A percentile compares a stretch with the other conserved stretches of the same genome.
phyloP scores from a whole-genome alignment of 257 asterid species.

The Ocimum tenuiflorum region DNA sequence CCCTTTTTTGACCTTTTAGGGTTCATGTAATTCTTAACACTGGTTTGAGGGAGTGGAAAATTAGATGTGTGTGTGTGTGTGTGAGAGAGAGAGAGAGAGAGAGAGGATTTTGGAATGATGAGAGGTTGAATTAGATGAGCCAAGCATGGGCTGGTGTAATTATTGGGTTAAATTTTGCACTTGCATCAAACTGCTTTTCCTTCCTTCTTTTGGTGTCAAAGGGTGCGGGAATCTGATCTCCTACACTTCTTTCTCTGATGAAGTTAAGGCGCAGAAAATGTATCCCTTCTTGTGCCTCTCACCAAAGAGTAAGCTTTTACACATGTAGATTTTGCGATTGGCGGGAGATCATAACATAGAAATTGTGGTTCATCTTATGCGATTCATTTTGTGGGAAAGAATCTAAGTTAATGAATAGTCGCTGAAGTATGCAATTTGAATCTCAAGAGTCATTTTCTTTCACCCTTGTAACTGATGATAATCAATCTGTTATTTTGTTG shows the following conservation, averaged over 20 bases:
- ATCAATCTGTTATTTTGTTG: background rate
- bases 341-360: background rate
- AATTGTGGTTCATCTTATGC: conserved; percentile 1
- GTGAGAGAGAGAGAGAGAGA: conserved; percentile 7
- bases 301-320: conserved; percentile 47
- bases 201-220: conserved; percentile 28
- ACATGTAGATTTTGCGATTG: background rate
- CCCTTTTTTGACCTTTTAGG: conserved; percentile 9
- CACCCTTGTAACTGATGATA: background rate
- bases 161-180: conserved; percentile 36
- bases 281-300: conserved; percentile 73
- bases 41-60: conserved; percentile 7
- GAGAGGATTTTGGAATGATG: conserved; percentile 32
- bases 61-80: conserved; percentile 5
- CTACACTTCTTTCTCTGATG: conserved; percentile 38
- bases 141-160: conserved; percentile 60
- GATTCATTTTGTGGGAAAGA: background rate
- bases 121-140: conserved; percentile 52
- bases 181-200: conserved; percentile 17
- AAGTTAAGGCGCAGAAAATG: conserved; percentile 62
- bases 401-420: background rate
- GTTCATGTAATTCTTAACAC: conserved; percentile 15
- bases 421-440: background rate
- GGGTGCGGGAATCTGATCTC: conserved; percentile 27
- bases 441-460: background rate